phyloP scores from a whole-genome alignment of 2,329 filamentous ascomycete species.

The Nemania serpens region DNA sequence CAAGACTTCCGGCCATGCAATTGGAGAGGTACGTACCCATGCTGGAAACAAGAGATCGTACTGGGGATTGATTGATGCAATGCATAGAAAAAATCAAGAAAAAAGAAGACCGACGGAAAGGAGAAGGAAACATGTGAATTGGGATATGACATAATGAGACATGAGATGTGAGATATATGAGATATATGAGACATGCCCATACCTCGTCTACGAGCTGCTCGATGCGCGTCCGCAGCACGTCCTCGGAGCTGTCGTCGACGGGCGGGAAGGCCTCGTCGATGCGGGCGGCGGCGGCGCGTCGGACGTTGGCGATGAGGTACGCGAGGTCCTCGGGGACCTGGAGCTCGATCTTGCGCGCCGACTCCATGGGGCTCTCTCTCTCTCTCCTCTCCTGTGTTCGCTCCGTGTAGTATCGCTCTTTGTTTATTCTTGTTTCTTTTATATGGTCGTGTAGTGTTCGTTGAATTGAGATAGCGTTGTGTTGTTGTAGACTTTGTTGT shows the following conservation, averaged over 20 bases:
- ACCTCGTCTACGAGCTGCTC: conserved; percentile 65
- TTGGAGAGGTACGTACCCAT: too few relatives aligned
- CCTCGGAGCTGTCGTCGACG: conserved; percentile 60
- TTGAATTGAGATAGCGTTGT: background rate
- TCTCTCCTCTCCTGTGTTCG: background rate
- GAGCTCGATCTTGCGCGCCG: conserved; percentile 77
- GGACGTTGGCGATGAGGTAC: conserved; percentile 72
- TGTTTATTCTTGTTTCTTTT: too few relatives aligned
- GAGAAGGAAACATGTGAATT: background rate
- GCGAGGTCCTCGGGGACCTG: conserved; percentile 75
- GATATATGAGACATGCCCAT: conserved; percentile 16
- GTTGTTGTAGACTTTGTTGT: background rate
- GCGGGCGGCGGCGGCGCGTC: conserved; percentile 68
- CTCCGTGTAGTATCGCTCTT: background rate
- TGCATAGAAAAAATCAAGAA: too few relatives aligned
- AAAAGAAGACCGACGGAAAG: background rate
- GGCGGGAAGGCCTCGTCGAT: conserved; percentile 72
- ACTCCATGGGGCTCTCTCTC: conserved; percentile 27
- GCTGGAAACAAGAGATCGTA: too few relatives aligned
- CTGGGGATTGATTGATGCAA: too few relatives aligned
- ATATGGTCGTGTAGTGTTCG: background rate
- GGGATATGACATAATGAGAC: background rate
- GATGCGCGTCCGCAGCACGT: conserved; percentile 62
- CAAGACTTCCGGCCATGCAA: background rate
- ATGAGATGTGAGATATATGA: background rate